Percentiles rank a stretch among this genome's conserved stretches.
phyloP scores from a whole-genome alignment of 177 flowering plant species.

The Tripterygium wilfordii region DNA sequence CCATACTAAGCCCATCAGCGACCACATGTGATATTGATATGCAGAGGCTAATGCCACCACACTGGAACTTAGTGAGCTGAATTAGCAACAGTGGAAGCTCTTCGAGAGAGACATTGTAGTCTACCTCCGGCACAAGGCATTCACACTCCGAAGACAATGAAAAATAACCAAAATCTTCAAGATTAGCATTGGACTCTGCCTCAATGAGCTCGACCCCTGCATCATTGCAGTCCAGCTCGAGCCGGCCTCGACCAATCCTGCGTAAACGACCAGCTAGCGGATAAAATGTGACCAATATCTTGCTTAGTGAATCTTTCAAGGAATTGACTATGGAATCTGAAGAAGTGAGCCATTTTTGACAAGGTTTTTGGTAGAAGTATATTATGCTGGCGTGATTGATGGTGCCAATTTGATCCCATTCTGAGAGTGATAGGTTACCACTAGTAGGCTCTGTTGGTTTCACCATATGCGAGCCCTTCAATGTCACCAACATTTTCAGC shows the following conservation, averaged over 20 bases:
- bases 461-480: conserved; percentile 12
- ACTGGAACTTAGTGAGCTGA: conserved; percentile 35
- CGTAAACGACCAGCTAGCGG: conserved; percentile 44
- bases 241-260: conserved; percentile 23
- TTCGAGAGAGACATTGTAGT: conserved; percentile 21
- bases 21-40: conserved; percentile 27
- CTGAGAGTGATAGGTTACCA: conserved; percentile 23
- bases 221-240: conserved; percentile 39
- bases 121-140: conserved; percentile 21
- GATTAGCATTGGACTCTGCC: conserved; percentile 20
- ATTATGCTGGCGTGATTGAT: conserved; percentile 29
- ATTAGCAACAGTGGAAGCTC: conserved; percentile 28
- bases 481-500: conserved; percentile 1
- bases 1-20: conserved; percentile 34
- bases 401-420: conserved; percentile 29
- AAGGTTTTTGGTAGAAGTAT: conserved; percentile 21
- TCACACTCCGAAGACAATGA: conserved; percentile 11
- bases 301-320: conserved; percentile 25
- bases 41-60: conserved; percentile 35
- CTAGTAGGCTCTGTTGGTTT: conserved; percentile 21
- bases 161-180: conserved; percentile 31
- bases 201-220: conserved; percentile 32
- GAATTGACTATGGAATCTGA: conserved; percentile 2
- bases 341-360: neutral
- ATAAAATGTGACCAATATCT: conserved; percentile 27